These are phyloP conservation scores for Petrea volubilis DNA, from an alignment of 257 asterid genomes.

Conservation along the genomic window DNA sequence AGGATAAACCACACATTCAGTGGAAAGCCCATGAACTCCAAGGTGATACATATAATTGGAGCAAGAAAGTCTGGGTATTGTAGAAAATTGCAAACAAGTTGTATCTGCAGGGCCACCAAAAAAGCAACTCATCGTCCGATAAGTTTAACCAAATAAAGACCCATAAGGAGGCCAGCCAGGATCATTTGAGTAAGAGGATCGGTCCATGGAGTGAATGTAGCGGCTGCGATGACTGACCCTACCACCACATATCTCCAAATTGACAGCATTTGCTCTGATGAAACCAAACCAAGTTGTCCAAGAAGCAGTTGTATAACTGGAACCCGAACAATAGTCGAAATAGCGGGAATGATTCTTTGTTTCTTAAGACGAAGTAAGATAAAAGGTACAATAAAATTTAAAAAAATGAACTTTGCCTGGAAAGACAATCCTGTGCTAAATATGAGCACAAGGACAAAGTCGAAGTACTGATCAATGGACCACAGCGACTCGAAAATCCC, in stretches of 20 bases:
- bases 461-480: conserved; percentile 96
- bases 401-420: conserved; percentile 54
- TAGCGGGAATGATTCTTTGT: no score
- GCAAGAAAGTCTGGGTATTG: no score
- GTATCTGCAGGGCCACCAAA: background rate
- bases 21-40: no score
- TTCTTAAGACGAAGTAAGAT: no score
- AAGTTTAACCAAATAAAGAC: conserved; percentile 75
- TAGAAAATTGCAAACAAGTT: background rate
- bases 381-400: no score
- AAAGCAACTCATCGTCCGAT: conserved; percentile 47
- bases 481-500: conserved; percentile 89
- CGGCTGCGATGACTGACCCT: conserved; percentile 88
- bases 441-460: conserved; percentile 88
- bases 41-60: background rate
- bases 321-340: conserved; percentile 71
- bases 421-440: conserved; percentile 92
- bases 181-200: conserved; percentile 90
- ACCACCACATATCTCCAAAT: conserved; percentile 94
- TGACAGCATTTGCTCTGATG: conserved; percentile 83
- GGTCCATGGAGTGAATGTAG: conserved; percentile 84
- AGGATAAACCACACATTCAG: background rate
- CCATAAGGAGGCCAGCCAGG: conserved; percentile 85
- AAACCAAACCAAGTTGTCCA: conserved; percentile 82
- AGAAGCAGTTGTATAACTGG: conserved; percentile 87